A percentile compares a stretch with the other conserved stretches of the same genome.
Evolutionary conservation across 176 grass and related monocot genomes (phyloP).

Genomic region (Oryza rufipogon): DNA sequence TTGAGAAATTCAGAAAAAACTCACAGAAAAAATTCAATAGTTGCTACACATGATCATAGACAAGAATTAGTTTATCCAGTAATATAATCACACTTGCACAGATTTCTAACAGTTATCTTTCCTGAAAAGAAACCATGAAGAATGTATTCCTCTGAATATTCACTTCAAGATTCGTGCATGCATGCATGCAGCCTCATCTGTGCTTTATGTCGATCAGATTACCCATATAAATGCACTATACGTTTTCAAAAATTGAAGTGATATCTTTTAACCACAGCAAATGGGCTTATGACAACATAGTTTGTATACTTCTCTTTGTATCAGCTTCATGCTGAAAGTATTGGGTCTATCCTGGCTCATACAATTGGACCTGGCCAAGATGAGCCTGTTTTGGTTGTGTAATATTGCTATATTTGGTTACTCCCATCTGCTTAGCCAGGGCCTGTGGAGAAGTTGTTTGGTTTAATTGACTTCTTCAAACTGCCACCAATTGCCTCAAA

Average conservation of each 20-base stretch:
- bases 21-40: conserved; percentile 1
- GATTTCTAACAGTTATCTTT: conserved; percentile 5
- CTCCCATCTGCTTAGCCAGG: background rate
- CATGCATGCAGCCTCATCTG: background rate
- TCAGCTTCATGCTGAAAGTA: background rate
- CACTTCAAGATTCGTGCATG: background rate
- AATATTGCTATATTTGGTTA: background rate
- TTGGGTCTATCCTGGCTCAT: background rate
- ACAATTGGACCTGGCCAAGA: background rate
- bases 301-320: background rate
- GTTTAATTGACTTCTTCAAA: background rate
- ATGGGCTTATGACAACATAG: background rate
- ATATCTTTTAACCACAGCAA: conserved; percentile 19
- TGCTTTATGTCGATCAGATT: conserved; percentile 11
- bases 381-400: background rate
- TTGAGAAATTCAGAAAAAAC: background rate
- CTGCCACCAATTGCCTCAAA: background rate
- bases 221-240: conserved; percentile 11
- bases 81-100: conserved; percentile 8
- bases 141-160: background rate
- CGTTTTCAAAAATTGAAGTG: background rate
- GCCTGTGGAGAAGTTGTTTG: background rate
- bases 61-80: conserved; percentile 1
- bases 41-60: conserved; percentile 13
- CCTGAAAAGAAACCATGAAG: conserved; percentile 16